phyloP scores from a whole-genome alignment of 176 grass and related monocot genomes.

The Hsuehochloa calcarea region DNA sequence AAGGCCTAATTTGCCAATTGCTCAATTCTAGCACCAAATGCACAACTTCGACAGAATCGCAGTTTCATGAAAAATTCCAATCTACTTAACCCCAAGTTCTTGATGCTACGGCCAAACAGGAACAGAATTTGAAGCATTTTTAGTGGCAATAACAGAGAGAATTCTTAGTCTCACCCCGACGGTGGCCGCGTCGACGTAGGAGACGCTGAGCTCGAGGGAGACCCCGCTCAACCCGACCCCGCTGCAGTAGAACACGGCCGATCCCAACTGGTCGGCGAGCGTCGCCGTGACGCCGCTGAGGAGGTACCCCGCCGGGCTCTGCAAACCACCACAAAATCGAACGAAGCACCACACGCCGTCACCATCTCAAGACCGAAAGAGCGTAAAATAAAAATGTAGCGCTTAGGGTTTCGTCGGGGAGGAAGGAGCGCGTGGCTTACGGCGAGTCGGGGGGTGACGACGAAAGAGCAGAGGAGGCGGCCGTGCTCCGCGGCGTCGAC shows the following conservation, averaged over 20 bases:
- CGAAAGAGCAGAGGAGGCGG: constrained; percentile 75
- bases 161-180: constrained; percentile 46
- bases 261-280: constrained; percentile 73
- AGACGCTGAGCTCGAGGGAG: constrained; percentile 67
- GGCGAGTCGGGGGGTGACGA: constrained; percentile 54
- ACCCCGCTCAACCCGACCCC: constrained; percentile 45
- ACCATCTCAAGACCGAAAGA: not conserved
- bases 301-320: constrained; percentile 58
- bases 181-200: constrained; percentile 59
- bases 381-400: not conserved
- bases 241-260: constrained; percentile 48
- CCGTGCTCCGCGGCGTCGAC: constrained; percentile 51
- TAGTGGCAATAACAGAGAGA: not conserved
- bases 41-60: not conserved
- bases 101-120: not conserved
- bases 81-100: not conserved
- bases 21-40: not conserved
- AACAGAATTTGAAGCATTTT: not conserved
- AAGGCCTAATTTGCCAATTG: not conserved
- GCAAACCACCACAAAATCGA: constrained; percentile 22
- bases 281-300: constrained; percentile 61
- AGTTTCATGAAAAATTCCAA: not conserved
- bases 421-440: constrained; percentile 24
- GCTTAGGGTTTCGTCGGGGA: not conserved
- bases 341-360: not conserved